Base-by-base conservation (phyloP, 805 yeast genomes). In the Pichia kluyveri region DNA sequence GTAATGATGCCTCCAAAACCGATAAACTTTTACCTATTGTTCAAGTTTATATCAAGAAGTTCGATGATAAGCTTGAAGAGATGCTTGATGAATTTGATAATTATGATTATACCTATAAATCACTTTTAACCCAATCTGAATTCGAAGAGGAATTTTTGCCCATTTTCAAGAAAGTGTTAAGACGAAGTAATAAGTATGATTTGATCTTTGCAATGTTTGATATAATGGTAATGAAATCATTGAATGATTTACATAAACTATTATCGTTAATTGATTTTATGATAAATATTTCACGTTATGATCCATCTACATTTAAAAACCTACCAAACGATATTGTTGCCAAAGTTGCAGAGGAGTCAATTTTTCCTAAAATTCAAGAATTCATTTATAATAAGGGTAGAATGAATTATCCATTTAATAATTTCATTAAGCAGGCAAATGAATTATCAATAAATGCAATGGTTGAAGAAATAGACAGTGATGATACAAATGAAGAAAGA, bases 241-340 rank as follows among this genome's bases (percentile, higher is more conserved):
- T 44, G 1, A 42, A 38, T 17, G 54, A 56, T 40, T 15, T 40
- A 10, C 46, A 53, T 36, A 53, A 54, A 40, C 46, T 56, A 10
- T 39, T 60, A 12, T 58, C 61, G 34, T n/a, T 60, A 19, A 51
- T 60, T 36, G 65, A 60, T 50, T 58, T 57, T 27, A 28, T 52
- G 42, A 46, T 60, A 5, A 54, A 53, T 28, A 44, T 60, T 26
- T 54, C 60, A 6, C 55, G 53, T 27, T 43, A 52, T 31, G 58
- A 60, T 42, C 42, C 58, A 7, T 46, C 46, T n/a, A 47, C 39
- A 8, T 60, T 59, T 43, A 46, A 49, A 4, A 43, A 46, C 18
- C 46, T 60, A 14, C 63, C 63, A 2, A 56, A 53, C 44, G 63
- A 58, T n/a, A 38, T 60, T 2, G 31, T 56, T 8, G 31, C 42